Evolutionary conservation across 768 basidiomycete genomes (phyloP).

Genomic region (Candolleomyces efflorescens): DNA sequence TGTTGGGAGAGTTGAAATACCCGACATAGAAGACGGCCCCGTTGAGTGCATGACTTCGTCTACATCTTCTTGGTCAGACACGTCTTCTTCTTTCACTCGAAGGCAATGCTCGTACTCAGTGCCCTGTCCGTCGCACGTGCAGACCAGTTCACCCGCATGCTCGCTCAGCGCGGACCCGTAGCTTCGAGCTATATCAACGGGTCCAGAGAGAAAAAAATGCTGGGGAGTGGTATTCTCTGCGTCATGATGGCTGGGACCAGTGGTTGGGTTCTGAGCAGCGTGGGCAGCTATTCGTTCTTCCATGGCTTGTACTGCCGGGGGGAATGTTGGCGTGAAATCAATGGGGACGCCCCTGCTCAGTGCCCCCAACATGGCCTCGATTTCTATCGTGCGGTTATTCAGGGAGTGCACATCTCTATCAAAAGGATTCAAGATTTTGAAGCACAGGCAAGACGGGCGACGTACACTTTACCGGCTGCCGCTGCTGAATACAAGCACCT

Average conservation of each 20-base stretch:
- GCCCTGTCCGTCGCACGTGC: too few species aligned
- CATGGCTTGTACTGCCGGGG: constrained; percentile 13
- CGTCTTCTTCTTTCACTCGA: not conserved
- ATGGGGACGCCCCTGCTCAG: constrained; percentile 36
- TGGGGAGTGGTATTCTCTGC: constrained; percentile 27
- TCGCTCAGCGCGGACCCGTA: too few species aligned
- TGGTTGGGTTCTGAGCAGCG: not conserved
- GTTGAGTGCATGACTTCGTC: not conserved
- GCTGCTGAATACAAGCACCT: constrained; percentile 78
- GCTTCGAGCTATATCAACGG: too few species aligned
- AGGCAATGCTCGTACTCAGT: too few species aligned
- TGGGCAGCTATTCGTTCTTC: not conserved
- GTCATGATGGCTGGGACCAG: too few species aligned
- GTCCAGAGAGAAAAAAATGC: not conserved
- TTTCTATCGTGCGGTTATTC: constrained; percentile 71
- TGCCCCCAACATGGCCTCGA: constrained; percentile 58
- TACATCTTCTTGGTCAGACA: not conserved
- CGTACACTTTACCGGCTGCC: constrained; percentile 82
- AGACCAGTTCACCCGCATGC: too few species aligned
- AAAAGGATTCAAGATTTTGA: not conserved
- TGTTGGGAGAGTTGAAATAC: not conserved
- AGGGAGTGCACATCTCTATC: constrained; percentile 74
- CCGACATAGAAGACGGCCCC: not conserved
- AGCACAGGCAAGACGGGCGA: constrained; percentile 11
- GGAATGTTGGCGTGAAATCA: constrained; percentile 34